phyloP scores from a whole-genome alignment of 768 basidiomycete species.

The Boletus pseudo-olivaceus region DNA sequence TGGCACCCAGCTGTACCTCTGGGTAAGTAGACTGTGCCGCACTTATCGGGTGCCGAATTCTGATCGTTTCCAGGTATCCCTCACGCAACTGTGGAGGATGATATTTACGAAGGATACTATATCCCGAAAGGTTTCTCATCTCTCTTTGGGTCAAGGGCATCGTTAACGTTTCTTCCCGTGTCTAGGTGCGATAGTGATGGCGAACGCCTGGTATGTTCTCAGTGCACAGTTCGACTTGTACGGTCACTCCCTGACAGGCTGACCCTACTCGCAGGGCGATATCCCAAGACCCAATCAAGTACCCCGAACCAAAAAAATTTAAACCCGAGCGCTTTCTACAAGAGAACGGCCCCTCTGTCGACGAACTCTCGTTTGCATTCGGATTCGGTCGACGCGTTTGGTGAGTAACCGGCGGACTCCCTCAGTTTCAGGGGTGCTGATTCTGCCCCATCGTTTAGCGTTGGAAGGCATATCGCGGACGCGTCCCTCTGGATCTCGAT shows the following conservation, averaged over 20 bases:
- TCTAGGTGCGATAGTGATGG: constrained; percentile 19
- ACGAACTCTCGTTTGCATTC: constrained; percentile 22
- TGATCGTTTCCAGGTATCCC: constrained; percentile 22
- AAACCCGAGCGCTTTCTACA: constrained; percentile 36
- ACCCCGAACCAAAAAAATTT: constrained; percentile 37
- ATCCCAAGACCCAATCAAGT: constrained; percentile 34
- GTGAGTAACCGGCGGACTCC: background rate
- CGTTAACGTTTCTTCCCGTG: background rate
- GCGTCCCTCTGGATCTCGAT: constrained; percentile 33
- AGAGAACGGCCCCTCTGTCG: background rate
- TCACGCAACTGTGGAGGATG: constrained; percentile 36
- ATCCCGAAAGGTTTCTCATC: constrained; percentile 46
- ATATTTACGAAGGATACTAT: constrained; percentile 41
- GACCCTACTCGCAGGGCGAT: constrained; percentile 26
- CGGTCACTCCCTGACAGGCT: background rate
- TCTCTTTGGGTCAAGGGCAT: background rate
- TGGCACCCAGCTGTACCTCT: constrained; percentile 20
- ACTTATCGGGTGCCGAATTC: background rate
- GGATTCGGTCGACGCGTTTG: constrained; percentile 43
- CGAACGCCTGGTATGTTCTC: constrained; percentile 17
- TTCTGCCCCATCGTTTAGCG: constrained; percentile 23
- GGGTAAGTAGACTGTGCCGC: background rate
- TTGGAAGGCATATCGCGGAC: constrained; percentile 43
- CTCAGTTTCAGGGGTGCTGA: background rate
- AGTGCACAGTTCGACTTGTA: background rate